Evolutionary conservation across 2,329 filamentous ascomycete species (phyloP).

Genomic region (Cytospora chrysosperma): DNA sequence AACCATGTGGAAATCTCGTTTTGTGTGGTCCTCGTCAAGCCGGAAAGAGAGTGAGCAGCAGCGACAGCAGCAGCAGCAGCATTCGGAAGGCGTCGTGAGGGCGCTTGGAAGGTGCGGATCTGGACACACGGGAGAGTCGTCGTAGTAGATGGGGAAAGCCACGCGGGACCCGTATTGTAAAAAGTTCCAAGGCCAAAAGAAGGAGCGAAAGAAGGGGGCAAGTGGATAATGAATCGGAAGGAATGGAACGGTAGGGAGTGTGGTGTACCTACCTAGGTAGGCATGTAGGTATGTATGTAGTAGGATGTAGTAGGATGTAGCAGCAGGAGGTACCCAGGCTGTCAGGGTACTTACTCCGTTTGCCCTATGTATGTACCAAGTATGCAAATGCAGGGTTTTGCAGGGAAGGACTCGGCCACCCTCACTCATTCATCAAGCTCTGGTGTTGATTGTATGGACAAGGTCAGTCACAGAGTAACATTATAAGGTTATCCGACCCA

Average conservation of each 20-base stretch:
- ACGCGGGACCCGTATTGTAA: not conserved
- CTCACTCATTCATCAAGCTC: not conserved
- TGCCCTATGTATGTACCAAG: too few relatives aligned
- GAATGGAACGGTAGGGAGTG: not conserved
- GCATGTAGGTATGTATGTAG: too few relatives aligned
- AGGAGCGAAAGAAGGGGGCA: not conserved
- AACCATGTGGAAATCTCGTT: constrained; percentile 19
- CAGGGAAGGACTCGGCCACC: not conserved
- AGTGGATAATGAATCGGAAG: not conserved
- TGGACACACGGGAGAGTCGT: not conserved
- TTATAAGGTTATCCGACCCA: too few relatives aligned
- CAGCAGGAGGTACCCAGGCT: too few relatives aligned
- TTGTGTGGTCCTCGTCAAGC: not conserved
- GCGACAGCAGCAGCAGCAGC: not conserved
- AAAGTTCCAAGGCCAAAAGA: not conserved
- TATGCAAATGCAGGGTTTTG: not conserved
- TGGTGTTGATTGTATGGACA: too few relatives aligned
- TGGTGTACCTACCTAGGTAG: too few relatives aligned
- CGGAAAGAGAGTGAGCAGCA: not conserved
- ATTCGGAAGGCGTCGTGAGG: not conserved
- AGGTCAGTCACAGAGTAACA: too few relatives aligned
- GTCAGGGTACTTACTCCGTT: too few relatives aligned
- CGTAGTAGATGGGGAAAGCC: not conserved
- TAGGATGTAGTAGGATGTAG: too few relatives aligned
- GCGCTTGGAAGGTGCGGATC: not conserved